Conservation (phyloP, 495 filamentous ascomycete species). For the Aspergillus biplanus region DNA sequence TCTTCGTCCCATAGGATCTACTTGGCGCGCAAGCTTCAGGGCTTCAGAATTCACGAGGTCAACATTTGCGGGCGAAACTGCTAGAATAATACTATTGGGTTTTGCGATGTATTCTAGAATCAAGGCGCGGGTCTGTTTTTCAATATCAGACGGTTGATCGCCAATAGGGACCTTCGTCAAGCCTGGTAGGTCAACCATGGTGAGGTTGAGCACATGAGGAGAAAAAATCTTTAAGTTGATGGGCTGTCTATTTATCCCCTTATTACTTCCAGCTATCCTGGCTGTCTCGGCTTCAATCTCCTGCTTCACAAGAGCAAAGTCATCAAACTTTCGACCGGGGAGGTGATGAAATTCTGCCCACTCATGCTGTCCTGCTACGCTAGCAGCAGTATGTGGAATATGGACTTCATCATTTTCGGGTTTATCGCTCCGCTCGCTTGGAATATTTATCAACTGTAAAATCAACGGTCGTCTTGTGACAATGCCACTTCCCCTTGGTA, state of each 20-base stretch:
- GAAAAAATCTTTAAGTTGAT: constrained; percentile 99
- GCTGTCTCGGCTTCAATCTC: constrained; percentile 98
- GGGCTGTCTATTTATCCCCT: constrained; percentile 95
- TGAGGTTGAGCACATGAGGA: constrained; percentile 94
- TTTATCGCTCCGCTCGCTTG: constrained; percentile 71
- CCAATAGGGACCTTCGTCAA: constrained; percentile 98
- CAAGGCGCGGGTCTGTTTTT: constrained; percentile 96
- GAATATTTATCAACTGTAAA: constrained; percentile 96
- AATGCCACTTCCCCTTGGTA: constrained; percentile 95
- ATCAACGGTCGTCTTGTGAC: constrained; percentile 94
- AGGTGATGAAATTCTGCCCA: constrained; percentile 99
- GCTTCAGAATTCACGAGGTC: constrained; percentile 99
- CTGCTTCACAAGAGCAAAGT: constrained; percentile 89
- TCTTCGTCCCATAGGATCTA: constrained; percentile 90
- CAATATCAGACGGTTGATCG: constrained; percentile 96
- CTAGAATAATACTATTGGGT: constrained; percentile 96
- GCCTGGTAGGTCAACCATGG: constrained; percentile 93
- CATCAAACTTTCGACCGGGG: constrained; percentile 84
- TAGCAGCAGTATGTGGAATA: constrained; percentile 69
- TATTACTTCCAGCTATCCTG: constrained; percentile 94
- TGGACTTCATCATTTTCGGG: constrained; percentile 68
- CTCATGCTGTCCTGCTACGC: constrained; percentile 73
- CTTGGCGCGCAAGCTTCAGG: constrained; percentile 93
- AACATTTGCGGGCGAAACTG: constrained; percentile 96
- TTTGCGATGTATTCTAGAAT: constrained; percentile 99